A percentile compares a stretch with the other conserved stretches of the same genome.
These are phyloP conservation scores for Colletotrichum tabaci DNA, from an alignment of 2,329 filamentous ascomycete species.

Conservation along the genomic window DNA sequence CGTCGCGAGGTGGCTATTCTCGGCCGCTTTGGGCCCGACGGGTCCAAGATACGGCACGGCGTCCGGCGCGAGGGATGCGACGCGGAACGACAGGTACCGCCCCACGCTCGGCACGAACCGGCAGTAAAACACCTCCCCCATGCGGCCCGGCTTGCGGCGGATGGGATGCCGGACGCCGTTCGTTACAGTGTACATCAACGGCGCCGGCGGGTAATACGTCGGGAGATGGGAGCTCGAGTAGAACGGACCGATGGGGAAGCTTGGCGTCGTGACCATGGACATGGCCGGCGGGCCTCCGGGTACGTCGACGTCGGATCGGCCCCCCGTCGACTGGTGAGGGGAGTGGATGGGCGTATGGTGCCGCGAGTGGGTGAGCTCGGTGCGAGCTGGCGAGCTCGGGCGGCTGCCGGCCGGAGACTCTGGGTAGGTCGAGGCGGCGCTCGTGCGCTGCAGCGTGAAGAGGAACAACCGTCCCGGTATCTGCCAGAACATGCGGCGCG, in stretches of 20 bases:
- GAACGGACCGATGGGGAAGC: constrained; percentile 76
- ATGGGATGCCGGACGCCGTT: constrained; percentile 87
- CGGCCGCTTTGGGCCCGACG: constrained; percentile 57
- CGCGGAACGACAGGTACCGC: constrained; percentile 90
- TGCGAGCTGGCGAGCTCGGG: constrained; percentile 65
- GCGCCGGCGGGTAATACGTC: constrained; percentile 89
- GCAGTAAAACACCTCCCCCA: constrained; percentile 92
- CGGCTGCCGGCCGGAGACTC: constrained; percentile 68
- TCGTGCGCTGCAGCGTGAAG: constrained; percentile 81
- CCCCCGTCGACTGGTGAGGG: constrained; percentile 48
- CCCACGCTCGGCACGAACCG: constrained; percentile 86
- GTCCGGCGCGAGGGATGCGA: constrained; percentile 78
- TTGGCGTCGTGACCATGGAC: constrained; percentile 51
- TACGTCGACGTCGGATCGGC: constrained; percentile 50
- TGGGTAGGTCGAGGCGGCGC: constrained; percentile 55
- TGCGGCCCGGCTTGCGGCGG: constrained; percentile 88
- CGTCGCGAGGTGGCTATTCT: constrained; percentile 57
- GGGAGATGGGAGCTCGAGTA: constrained; percentile 87
- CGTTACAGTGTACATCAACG: constrained; percentile 85
- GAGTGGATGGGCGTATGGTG: constrained; percentile 45
- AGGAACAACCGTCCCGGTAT: constrained; percentile 89
- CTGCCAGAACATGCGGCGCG: constrained; percentile 90
- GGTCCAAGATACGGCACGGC: constrained; percentile 77
- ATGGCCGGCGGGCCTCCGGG: constrained; percentile 57
- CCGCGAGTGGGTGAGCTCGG: constrained; percentile 50